Evolutionary conservation across 2,329 filamentous ascomycete species (phyloP), one percentile per base, ranked within the genome.

Genomic region (Periconia digitata): DNA sequence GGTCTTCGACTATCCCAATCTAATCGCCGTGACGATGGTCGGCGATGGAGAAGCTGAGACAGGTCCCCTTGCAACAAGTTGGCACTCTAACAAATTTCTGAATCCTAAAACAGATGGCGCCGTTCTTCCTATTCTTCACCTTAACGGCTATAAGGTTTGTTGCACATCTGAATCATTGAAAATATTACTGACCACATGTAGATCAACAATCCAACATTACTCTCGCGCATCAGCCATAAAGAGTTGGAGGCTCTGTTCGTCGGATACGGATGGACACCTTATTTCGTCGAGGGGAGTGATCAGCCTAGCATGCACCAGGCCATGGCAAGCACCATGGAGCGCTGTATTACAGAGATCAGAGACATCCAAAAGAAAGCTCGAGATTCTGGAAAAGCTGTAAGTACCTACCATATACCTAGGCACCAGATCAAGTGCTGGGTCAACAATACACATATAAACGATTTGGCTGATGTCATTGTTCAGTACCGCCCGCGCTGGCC

Each of bases 31-130:
- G 50, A 89, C 86, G 24, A 87, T 91, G 78, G 87, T 92, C 8
- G 88, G 88, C 45, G 88, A 92, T 59, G 88, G 88, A 47, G 88
- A 92, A 71, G 80, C 86, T n/a, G 88, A 92, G 74, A 91, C 88
- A 1, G 88, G 88, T 0, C 88, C 88, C 16, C 75, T 91, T 39
- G 88, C 88, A 21, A 89, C 88, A 1, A 85, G 85, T 47, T 92
- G 88, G 88, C 88, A 92, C 72, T 87, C 85, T 71, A 91, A 81
- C 64, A 92, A 92, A 69, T 91, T 90, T 72, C 78, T 92, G 55
- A 90, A 91, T 64, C 88, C 88, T 4, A 86, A 89, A 58, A 85
- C 81, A 0, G 87, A 91, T 60, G 88, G 88, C 23, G 88, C 87
- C 32, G 88, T 92, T 7, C 77, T 92, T 1, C 88, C 88, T 0